Conservation (phyloP, 805 yeast genomes). For the Candida ovalis region DNA sequence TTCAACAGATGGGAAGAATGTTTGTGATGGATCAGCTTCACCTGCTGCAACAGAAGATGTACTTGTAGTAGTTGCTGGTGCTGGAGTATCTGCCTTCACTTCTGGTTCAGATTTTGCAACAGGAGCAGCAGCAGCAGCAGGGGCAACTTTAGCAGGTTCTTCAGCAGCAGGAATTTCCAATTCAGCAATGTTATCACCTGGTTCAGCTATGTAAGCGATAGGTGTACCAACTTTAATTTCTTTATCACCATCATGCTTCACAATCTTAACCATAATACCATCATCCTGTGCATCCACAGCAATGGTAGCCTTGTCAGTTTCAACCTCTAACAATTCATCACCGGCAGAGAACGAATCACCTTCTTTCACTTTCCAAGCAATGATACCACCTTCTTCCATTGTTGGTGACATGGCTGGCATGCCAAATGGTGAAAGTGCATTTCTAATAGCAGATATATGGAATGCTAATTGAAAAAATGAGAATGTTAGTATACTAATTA, state of each 20-base stretch:
- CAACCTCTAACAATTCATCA: conserved; percentile 78
- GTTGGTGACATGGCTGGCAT: conserved; percentile 99
- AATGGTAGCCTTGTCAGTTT: conserved; percentile 80
- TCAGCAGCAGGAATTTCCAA: conserved; percentile 55
- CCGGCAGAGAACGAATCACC: conserved; percentile 77
- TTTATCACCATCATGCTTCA: conserved; percentile 66
- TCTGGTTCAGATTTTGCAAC: conserved; percentile 13
- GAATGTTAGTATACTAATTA: neutral
- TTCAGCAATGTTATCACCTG: conserved; percentile 71
- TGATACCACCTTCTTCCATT: conserved; percentile 93
- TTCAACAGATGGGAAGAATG: conserved; percentile 76
- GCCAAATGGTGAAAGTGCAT: conserved; percentile 50
- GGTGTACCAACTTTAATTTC: conserved; percentile 83
- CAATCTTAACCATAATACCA: conserved; percentile 79
- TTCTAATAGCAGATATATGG: conserved; percentile 25
- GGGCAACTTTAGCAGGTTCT: conserved; percentile 15
- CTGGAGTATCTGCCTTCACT: conserved; percentile 25
- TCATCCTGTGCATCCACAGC: conserved; percentile 91
- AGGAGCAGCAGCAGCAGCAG: conserved; percentile 18
- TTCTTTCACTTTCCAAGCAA: conserved; percentile 80
- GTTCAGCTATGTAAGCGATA: conserved; percentile 86
- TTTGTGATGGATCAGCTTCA: conserved; percentile 63
- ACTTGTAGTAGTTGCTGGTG: conserved; percentile 8
- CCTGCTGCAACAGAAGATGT: conserved; percentile 9
- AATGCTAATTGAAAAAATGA: conserved; percentile 21